Evolutionary conservation across 805 yeast genomes (phyloP).

Genomic region (Sugiyamaella smithiae): DNA sequence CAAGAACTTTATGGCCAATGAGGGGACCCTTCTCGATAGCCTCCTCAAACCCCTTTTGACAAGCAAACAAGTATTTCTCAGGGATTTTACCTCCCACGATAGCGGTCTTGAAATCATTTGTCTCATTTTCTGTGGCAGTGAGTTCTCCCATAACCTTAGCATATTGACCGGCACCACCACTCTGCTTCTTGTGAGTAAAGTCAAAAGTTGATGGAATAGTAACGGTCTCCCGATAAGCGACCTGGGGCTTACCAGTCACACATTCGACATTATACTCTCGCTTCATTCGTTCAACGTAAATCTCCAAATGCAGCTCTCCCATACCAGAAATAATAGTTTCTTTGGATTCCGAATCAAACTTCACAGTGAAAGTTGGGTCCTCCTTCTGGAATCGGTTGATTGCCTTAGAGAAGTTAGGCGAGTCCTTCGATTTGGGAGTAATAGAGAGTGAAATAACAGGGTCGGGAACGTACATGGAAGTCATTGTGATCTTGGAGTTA

Average conservation of each 20-base stretch:
- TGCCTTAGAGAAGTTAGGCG: slow-evolving; percentile 91
- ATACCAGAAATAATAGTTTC: slow-evolving; percentile 95
- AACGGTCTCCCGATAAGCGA: slow-evolving; percentile 94
- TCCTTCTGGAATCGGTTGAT: slow-evolving; percentile 97
- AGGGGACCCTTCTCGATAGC: slow-evolving; percentile 95
- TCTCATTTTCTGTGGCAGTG: slow-evolving; percentile 26
- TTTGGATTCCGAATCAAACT: slow-evolving; percentile 84
- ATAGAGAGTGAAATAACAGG: slow-evolving; percentile 94
- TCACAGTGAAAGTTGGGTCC: slow-evolving; percentile 96
- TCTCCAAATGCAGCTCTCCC: slow-evolving; percentile 97
- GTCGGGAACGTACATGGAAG: slow-evolving; percentile 98
- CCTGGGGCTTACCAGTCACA: slow-evolving; percentile 95
- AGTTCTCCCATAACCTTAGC: slow-evolving; percentile 86
- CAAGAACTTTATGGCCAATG: slow-evolving; percentile 90
- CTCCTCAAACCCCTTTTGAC: slow-evolving; percentile 94
- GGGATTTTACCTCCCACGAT: slow-evolving; percentile 97
- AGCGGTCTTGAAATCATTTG: slow-evolving; percentile 74
- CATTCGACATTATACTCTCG: slow-evolving; percentile 97
- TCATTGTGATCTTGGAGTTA: slow-evolving; percentile 76
- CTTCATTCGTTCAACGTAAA: slow-evolving; percentile 96
- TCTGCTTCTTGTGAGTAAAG: slow-evolving; percentile 94
- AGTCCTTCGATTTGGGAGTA: slow-evolving; percentile 82
- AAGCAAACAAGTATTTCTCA: slow-evolving; percentile 89
- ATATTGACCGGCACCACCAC: slow-evolving; percentile 99
- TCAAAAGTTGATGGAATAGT: slow-evolving; percentile 72